Base-by-base conservation (phyloP, 176 grass and related monocot species). In the Phoenix dactylifera region DNA sequence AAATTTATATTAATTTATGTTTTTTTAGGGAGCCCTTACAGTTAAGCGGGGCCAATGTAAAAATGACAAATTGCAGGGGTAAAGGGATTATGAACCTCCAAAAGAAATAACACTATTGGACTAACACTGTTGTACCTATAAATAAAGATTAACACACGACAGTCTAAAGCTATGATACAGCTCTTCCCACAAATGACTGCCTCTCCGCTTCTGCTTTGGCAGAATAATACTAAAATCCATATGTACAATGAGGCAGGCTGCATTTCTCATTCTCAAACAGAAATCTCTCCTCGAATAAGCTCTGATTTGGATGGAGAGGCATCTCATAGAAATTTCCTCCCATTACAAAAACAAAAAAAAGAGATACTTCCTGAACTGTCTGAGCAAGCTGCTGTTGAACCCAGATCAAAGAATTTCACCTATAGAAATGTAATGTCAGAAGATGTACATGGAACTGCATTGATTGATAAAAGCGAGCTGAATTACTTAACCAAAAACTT, bases 141-240 rank as follows among this genome's bases (percentile, higher is more conserved):
- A 44, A 23, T 22, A 20, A 10, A 54, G 58, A 81, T 59, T 18
- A 50, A 57, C 71, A 76, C 54, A 82, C 12, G 52, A 61, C 50
- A 10, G 15, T 59, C 81, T 76, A 83, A 75, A 68, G 59, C 61
- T 74, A 75, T 55, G 59, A 77, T 72, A 70, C 65, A 82, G 77
- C 66, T 79, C 70, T 76, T 63, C 76, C 57, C 63, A 52, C 51
- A 52, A 59, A 26, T 52, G 14, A 18, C 54, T 48, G 55, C 17
- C 61, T 67, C 78, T 54, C 74, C 66, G 55, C 72, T 68, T 80
- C 85, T 75, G 82, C 79, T 64, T 95, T 89, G 72, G 89, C 81
- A 83, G 82, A 89, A 83, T 55, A 75, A 66, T 26, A 65, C 52
- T 75, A 62, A 51, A 53, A 75, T n/a, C n/a, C n/a, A n/a, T 86